Percentiles rank a stretch among this genome's conserved stretches.
Evolutionary conservation across 1,284 basidiomycete genomes (phyloP).

Genomic region (Grifola frondosa): DNA sequence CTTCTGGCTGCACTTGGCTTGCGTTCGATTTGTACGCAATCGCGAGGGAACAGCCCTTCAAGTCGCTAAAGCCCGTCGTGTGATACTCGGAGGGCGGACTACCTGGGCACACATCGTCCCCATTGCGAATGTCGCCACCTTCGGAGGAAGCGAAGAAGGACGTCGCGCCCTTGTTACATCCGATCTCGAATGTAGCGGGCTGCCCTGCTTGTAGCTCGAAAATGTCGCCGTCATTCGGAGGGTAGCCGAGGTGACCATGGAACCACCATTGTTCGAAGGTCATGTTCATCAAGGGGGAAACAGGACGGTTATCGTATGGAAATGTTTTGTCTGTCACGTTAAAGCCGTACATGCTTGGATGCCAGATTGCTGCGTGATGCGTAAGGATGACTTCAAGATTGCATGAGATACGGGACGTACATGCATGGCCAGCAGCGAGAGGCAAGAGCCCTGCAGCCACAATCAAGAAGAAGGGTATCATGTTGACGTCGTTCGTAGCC

Average conservation of each 20-base stretch:
- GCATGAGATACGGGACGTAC: constrained; percentile 8
- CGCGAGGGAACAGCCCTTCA: constrained; percentile 65
- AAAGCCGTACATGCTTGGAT: constrained; percentile 47
- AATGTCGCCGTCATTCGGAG: constrained; percentile 53
- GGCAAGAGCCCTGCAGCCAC: constrained; percentile 10
- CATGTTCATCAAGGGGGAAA: constrained; percentile 52
- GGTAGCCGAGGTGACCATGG: constrained; percentile 55
- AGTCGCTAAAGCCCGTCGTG: constrained; percentile 49
- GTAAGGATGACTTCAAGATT: too few relatives aligned
- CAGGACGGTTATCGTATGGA: constrained; percentile 52
- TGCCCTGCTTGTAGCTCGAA: constrained; percentile 57
- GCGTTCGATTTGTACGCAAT: constrained; percentile 69
- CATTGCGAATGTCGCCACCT: constrained; percentile 48
- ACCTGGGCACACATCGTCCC: constrained; percentile 49
- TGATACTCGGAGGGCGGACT: constrained; percentile 46
- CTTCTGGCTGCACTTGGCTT: constrained; percentile 53
- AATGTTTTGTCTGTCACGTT: constrained; percentile 50
- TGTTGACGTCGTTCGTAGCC: too few relatives aligned
- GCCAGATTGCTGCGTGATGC: constrained; percentile 30
- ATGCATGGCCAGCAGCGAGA: constrained; percentile 16
- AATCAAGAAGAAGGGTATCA: constrained; percentile 10
- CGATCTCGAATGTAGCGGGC: constrained; percentile 49
- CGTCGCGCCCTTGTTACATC: constrained; percentile 58
- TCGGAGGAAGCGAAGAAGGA: constrained; percentile 47
- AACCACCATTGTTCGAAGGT: constrained; percentile 70